Conservation (phyloP, 106 monocot species). For the Dendrobium huoshanense region DNA sequence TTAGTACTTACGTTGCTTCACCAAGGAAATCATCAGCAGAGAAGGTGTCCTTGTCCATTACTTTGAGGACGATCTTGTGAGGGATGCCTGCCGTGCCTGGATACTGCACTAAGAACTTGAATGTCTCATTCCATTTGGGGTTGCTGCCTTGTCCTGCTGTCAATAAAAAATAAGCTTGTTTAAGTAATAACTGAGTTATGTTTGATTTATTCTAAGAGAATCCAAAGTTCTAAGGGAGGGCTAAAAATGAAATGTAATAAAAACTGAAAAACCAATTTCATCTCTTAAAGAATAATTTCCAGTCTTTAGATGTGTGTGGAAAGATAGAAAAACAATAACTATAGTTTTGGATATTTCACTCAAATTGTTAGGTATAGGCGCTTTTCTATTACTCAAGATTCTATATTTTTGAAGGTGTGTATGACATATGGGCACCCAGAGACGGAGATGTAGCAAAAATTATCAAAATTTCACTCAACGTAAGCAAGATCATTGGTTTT, state of each 20-base stretch:
- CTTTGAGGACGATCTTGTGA: constrained; percentile 61
- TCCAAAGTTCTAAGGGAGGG: not conserved
- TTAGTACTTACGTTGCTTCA: constrained; percentile 52
- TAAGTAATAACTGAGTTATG: not conserved
- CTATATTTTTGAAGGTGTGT: not conserved
- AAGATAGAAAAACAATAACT: not conserved
- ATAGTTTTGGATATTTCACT: not conserved
- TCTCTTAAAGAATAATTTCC: not conserved
- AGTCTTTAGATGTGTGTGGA: not conserved
- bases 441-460: not conserved
- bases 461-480: not conserved
- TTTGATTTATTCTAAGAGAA: not conserved
- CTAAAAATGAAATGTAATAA: not conserved
- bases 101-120: constrained; percentile 58
- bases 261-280: too few relatives aligned
- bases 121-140: constrained; percentile 73
- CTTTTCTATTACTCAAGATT: not conserved
- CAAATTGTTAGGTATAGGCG: not conserved
- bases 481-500: too few relatives aligned
- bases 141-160: constrained; percentile 58
- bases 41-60: constrained; percentile 86
- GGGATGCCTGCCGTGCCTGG: constrained; percentile 16
- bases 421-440: not conserved
- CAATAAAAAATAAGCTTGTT: not conserved
- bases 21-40: constrained; percentile 71